Conservation (phyloP, 2,329 filamentous ascomycete species). For the Bertia moriformis region DNA sequence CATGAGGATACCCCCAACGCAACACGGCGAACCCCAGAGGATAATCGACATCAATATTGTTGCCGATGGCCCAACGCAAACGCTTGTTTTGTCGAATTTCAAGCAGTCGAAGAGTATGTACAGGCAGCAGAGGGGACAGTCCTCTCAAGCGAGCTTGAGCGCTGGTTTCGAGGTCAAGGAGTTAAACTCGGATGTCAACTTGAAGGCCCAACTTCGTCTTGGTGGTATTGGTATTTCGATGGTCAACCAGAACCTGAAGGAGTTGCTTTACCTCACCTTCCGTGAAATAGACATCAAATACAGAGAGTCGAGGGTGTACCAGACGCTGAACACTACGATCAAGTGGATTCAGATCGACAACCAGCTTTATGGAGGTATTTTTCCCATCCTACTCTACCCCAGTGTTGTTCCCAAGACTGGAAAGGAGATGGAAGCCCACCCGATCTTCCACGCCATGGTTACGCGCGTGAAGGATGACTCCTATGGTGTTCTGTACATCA, state of each 20-base stretch:
- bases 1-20: slow-evolving; percentile 67
- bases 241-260: slow-evolving; percentile 80
- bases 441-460: slow-evolving; percentile 80
- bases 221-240: slow-evolving; percentile 86
- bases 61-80: slow-evolving; percentile 89
- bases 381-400: slow-evolving; percentile 91
- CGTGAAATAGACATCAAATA: slow-evolving; percentile 83
- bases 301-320: slow-evolving; percentile 82
- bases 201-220: slow-evolving; percentile 76
- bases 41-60: slow-evolving; percentile 95
- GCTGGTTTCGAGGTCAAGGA: slow-evolving; percentile 88
- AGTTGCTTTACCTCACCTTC: slow-evolving; percentile 86
- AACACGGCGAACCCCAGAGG: slow-evolving; percentile 45
- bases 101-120: slow-evolving; percentile 87
- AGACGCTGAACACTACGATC: slow-evolving; percentile 76
- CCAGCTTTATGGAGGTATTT: slow-evolving; percentile 93
- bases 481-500: slow-evolving; percentile 94
- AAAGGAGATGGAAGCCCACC: slow-evolving; percentile 89
- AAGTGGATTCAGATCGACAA: slow-evolving; percentile 99
- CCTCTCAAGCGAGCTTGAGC: slow-evolving; percentile 11
- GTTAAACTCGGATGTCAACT: slow-evolving; percentile 65
- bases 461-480: slow-evolving; percentile 96
- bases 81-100: slow-evolving; percentile 85
- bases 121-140: slow-evolving; percentile 36
- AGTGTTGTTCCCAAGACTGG: slow-evolving; percentile 95